Evolutionary conservation across 2,329 filamentous ascomycete genomes (phyloP).

Genomic region (Pyricularia sp.): DNA sequence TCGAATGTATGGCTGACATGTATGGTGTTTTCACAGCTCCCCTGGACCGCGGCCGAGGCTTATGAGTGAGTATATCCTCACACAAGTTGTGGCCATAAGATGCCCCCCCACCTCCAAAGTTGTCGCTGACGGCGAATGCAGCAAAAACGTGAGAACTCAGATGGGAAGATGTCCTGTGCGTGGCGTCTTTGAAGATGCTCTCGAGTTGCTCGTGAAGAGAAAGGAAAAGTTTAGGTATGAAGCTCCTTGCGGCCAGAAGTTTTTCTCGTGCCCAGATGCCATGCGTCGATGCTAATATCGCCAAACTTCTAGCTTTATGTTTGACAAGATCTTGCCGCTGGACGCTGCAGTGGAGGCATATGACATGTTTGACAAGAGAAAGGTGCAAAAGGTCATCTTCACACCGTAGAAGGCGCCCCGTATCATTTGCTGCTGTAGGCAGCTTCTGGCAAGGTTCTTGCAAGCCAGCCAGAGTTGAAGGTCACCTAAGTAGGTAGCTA

Average conservation of each 20-base stretch:
- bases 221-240: constrained; percentile 57
- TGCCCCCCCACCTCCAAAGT: background rate
- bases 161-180: constrained; percentile 72
- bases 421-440: background rate
- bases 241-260: background rate
- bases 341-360: constrained; percentile 59
- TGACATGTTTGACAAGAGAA: constrained; percentile 62
- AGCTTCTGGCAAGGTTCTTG: background rate
- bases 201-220: constrained; percentile 55
- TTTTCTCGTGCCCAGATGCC: background rate
- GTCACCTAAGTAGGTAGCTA: background rate
- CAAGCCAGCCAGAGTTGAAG: background rate
- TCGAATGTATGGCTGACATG: background rate
- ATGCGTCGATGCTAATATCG: background rate
- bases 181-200: constrained; percentile 57
- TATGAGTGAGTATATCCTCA: constrained; percentile 33
- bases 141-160: constrained; percentile 64
- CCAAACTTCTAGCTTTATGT: constrained; percentile 54
- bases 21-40: constrained; percentile 39
- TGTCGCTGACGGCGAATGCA: constrained; percentile 15
- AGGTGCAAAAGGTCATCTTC: constrained; percentile 67
- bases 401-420: constrained; percentile 27
- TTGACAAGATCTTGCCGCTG: constrained; percentile 64
- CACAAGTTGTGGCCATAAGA: background rate
- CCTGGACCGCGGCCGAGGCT: constrained; percentile 56